Evolutionary conservation across 176 grass and related monocot species (phyloP), one percentile per base, ranked within the genome.

Genomic region (Panicum miliaceum): DNA sequence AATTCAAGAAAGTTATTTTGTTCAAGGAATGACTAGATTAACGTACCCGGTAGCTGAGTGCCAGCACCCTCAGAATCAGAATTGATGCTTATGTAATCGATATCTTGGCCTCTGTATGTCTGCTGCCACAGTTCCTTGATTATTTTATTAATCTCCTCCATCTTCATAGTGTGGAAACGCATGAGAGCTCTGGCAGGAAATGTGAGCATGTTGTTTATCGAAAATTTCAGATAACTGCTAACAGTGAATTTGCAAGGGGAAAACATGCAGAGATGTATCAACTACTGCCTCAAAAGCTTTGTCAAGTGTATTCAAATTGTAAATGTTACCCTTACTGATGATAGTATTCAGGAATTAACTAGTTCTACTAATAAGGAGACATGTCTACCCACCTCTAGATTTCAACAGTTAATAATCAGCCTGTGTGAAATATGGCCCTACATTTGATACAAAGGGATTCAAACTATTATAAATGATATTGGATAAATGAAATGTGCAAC

Each of bases 81-180:
- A 82, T 85, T 84, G 64, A 98, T 98, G 73, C 95, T 95, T 80
- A 98, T 95, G 60, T 84, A 94, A 89, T 98, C 95, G 64, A 98
- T 95, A 90, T 98, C 95, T 84, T 98, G 92, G 5, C 95, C 95
- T 85, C 95, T 90, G 67, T 98, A 98, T 64, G 95, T 98, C 82
- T 98, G 95, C 57, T 98, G 95, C 95, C 95, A 98, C 42, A 98
- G 81, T 93, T 98, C 95, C 85, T 93, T 98, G 57, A 98, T 98
- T 88, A 95, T 98, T 83, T 95, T 93, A 83, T 98, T 98, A 86
- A 98, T 98, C 83, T 98, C 95, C 77, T 98, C 95, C 95, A 98
- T 98, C 90, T 98, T 98, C 95, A 98, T 98, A 36, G 87, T 78
- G 85, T 98, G 95, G 75, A 98, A 98, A 27, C 95, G 86, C 95